Evolutionary conservation across 257 asterid species (phyloP), one percentile per base, ranked within the genome.

Genomic region (Parsonsia alboflavescens): DNA sequence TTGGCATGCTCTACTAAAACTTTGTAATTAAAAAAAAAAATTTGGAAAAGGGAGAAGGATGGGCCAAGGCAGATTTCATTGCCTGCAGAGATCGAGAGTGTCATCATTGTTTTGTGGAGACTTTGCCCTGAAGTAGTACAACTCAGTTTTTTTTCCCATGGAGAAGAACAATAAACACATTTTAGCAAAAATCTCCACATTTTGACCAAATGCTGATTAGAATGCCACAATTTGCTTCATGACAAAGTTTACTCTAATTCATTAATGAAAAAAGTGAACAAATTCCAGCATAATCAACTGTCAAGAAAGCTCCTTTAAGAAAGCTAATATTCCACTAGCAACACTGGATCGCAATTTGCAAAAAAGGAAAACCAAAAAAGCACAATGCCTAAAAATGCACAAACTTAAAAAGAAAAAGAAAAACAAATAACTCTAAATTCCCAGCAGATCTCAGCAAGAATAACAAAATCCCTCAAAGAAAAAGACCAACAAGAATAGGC

Each of bases 371-470:
- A 26, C n/a, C 2, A 33, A 36, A 28, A 30, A 30, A 45, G 46
- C 13, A 8, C 22, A 52, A 7, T 15, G 42, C 66, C 24, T 42
- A 61, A 12, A 26, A 2, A 62, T 30, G 68, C 36, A 28, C 45
- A 62, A 33, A 62, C 28, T 61, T 33, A 33, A 1, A 33, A 33
- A 33, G 39, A 33, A 33, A 3, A 33, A 33, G 39, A 33, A 33
- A 30, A 63, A 26, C 5, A 7, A 62, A 62, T 30, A 33, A 30
- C 24, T 16, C 41, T 11, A 9, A 21, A 22, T 10, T 6, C 46
- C 50, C 56, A 42, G 3, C 59, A 68, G 79, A 75, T 68, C 79
- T 68, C 69, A 68, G 10, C 26, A 45, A 28, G 7, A 7, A 28
- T 26, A 17, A 45, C 15, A 19, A 17, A 41, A 73, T 26, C 45